A percentile compares a stretch with the other conserved stretches of the same genome.
Conservation (phyloP, 768 basidiomycete genomes). For the Leccinum ochraceum region DNA sequence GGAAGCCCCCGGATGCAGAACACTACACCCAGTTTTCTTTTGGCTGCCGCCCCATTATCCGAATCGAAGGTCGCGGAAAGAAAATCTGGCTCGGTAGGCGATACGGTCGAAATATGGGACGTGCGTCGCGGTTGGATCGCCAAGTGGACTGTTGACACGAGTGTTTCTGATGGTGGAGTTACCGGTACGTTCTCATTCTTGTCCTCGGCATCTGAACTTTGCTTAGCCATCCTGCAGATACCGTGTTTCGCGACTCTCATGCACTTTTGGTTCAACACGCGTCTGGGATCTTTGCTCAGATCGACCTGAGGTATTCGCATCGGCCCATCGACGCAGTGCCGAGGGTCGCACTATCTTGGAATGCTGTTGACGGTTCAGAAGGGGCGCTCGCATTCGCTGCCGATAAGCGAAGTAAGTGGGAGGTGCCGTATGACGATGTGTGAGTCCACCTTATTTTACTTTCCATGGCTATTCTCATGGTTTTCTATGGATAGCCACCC, state of each 20-base stretch:
- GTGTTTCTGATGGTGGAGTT: conserved; percentile 67
- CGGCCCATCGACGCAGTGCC: conserved; percentile 70
- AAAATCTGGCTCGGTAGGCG: conserved; percentile 36
- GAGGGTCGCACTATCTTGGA: conserved; percentile 66
- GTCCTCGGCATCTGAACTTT: neutral
- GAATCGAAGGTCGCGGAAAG: conserved; percentile 22
- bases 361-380: conserved; percentile 35
- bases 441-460: conserved; percentile 35
- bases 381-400: conserved; percentile 69
- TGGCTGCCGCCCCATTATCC: conserved; percentile 2
- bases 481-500: conserved; percentile 37
- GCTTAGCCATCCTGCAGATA: conserved; percentile 43
- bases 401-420: conserved; percentile 53
- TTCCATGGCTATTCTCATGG: neutral
- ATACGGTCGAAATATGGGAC: conserved; percentile 85
- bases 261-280: conserved; percentile 72
- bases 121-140: conserved; percentile 77
- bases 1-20: conserved; percentile 32
- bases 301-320: conserved; percentile 66
- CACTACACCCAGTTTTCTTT: conserved; percentile 23
- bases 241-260: conserved; percentile 69
- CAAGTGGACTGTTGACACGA: conserved; percentile 75
- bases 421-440: conserved; percentile 83
- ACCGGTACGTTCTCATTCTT: conserved; percentile 52
- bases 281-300: conserved; percentile 76